Evolutionary conservation across 345 rosid species (phyloP), one percentile per base, ranked within the genome.

Genomic region (Angophora floribunda): DNA sequence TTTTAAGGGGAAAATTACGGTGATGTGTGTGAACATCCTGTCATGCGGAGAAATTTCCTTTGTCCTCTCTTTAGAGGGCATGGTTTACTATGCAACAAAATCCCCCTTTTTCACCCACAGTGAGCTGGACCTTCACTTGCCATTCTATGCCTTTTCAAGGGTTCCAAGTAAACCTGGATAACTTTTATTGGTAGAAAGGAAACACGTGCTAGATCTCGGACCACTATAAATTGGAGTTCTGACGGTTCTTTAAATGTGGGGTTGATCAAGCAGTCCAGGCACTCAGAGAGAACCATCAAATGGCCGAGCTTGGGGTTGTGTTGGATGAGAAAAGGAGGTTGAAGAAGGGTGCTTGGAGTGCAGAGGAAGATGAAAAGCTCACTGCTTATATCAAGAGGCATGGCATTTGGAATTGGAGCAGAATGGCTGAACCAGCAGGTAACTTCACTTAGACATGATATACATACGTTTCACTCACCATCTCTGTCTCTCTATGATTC

Each of bases 381-480:
- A 80, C 79, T 30, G 87, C 85, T 15, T 88, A 88, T n/a, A 86
- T 88, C 44, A 75, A 70, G 53, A 86, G 65, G 22, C 57, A 75
- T 53, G 87, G 88, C 51, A 86, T 86, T 67, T 70, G 90, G 87
- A 86, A 89, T 78, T 89, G 90, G 90, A 86, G 75, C 55, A 67
- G 86, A 21, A 75, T 88, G 88, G 85, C 90, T 24, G 86, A 45
- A n/a, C 65, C 70, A 13, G 90, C 90, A 14, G 90, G 90, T 89
- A 52, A 86, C 49, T 19, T 47, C 44, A 85, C 2, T 24, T 26
- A 44, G n/a, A 6, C 52, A 41, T 7, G 52, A 13, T 50, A 19
- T 21, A 5, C 50, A 41, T 44, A 41, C 9, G 13, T 80, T 80
- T 47, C 41, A 26, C 36, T 32, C 41, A 28, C 86, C 59, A n/a